Evolutionary conservation across 2,329 filamentous ascomycete genomes (phyloP).

Genomic region (Ascochyta clinopodiicola): DNA sequence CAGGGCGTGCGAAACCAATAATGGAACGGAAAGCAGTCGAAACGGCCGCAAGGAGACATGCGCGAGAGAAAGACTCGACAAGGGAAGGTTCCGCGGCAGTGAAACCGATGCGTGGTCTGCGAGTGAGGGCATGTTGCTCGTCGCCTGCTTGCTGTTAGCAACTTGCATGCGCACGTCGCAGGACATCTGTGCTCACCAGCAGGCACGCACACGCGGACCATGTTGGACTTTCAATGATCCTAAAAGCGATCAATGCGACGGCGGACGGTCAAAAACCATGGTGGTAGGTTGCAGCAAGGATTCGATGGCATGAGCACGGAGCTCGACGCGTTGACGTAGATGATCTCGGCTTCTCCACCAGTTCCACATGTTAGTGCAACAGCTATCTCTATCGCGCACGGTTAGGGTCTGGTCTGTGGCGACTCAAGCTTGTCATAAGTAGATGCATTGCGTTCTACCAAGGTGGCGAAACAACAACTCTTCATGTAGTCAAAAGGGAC

Average conservation of each 20-base stretch:
- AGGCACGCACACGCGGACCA: conserved; percentile 34
- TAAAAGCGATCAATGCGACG: background rate
- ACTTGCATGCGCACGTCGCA: background rate
- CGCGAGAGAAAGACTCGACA: conserved; percentile 13
- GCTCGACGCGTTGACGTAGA: conserved; percentile 18
- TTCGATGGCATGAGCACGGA: background rate
- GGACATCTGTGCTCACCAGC: conserved; percentile 17
- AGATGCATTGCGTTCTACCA: background rate
- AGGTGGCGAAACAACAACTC: too few species aligned
- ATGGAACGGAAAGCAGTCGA: conserved; percentile 21
- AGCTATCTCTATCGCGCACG: conserved; percentile 5
- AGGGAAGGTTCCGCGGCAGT: conserved; percentile 15
- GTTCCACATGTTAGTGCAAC: conserved; percentile 5
- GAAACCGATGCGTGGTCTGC: conserved; percentile 8
- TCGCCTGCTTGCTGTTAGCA: conserved; percentile 27
- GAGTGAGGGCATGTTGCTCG: conserved; percentile 24
- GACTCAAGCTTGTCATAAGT: background rate
- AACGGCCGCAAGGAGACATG: conserved; percentile 14
- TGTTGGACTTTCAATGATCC: conserved; percentile 9
- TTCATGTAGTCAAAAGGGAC: too few species aligned
- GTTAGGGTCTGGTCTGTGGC: background rate
- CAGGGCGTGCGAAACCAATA: conserved; percentile 24
- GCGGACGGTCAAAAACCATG: too few species aligned
- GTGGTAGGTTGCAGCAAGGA: background rate
- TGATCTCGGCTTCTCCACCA: conserved; percentile 3